Evolutionary conservation across 176 grass and related monocot genomes (phyloP), one percentile per base, ranked within the genome.

Genomic region (Triticum timopheevii): DNA sequence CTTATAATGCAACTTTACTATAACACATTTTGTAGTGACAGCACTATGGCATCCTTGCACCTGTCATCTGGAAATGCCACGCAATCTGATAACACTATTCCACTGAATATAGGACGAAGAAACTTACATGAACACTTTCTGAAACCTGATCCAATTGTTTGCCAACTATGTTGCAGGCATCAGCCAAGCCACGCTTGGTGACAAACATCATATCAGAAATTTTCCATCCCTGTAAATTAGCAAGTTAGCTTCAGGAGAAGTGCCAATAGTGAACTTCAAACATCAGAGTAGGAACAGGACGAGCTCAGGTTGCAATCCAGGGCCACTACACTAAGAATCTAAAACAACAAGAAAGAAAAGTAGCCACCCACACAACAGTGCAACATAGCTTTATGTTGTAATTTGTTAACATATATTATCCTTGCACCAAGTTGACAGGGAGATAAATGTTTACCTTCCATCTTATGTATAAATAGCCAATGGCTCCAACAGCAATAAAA

Each of bases 161-260:
- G 8, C 93, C 93, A 34, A 95, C 93, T 65, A 76, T 84, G 66
- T 83, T 90, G 56, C 86, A 92, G 73, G 93, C 92, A 95, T 96
- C 88, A 82, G 93, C 83, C 70, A 98, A 88, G 1, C 96, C 88
- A 65, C 84, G 92, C 76, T 86, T 95, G 1, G 93, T 98, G 82
- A 94, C 93, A 94, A 98, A 98, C 93, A 98, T 98, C 86, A 98
- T 86, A 88, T 96, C 96, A 81, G 91, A 91, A 79, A 98, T 84
- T 56, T 95, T 96, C 96, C 96, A 98, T 34, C 93, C 92, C 96
- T 98, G 80, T 50, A 78, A 87, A 82, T 80, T 65, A 83, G 20
- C 25, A 2, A 40, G 69, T 83, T 83, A 88, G 79, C 56, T 74
- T 74, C 78, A 76, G 67, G 79, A 69, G 54, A 90, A 65, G 25